A percentile compares a stretch with the other conserved stretches of the same genome.
Evolutionary conservation across 495 filamentous ascomycete genomes (phyloP).

Genomic region (Hypoxylon subgilvum): DNA sequence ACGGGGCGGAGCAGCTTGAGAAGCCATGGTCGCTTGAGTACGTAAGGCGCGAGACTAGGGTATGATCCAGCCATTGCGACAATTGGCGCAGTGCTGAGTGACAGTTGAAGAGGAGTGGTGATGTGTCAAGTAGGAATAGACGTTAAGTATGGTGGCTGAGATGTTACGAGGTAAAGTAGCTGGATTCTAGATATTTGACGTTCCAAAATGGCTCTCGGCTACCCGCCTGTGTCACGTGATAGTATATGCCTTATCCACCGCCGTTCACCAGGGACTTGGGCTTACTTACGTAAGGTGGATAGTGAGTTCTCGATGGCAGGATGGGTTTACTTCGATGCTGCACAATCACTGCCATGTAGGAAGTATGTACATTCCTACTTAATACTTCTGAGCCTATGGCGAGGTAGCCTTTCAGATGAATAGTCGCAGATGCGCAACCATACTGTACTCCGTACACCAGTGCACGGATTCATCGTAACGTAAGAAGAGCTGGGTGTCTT

Average conservation of each 20-base stretch:
- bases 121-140: background rate
- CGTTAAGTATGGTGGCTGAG: slow-evolving; percentile 5
- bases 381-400: background rate
- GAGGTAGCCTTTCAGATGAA: too few relatives aligned
- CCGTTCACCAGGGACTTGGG: slow-evolving; percentile 12
- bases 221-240: slow-evolving; percentile 36
- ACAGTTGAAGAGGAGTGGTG: background rate
- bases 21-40: slow-evolving; percentile 85
- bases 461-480: too few relatives aligned
- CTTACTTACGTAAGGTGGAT: background rate
- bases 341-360: background rate
- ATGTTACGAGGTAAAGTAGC: slow-evolving; percentile 7
- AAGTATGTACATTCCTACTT: background rate
- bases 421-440: too few relatives aligned
- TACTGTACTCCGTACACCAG: background rate
- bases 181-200: slow-evolving; percentile 29
- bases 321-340: too few relatives aligned
- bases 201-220: slow-evolving; percentile 34
- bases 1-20: slow-evolving; percentile 75
- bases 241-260: background rate
- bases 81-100: background rate
- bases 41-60: slow-evolving; percentile 71
- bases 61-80: slow-evolving; percentile 67
- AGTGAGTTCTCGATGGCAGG: background rate
- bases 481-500: too few relatives aligned